Base-by-base conservation (phyloP, 2,329 filamentous ascomycete genomes). In the Cryphonectria parasitica region DNA sequence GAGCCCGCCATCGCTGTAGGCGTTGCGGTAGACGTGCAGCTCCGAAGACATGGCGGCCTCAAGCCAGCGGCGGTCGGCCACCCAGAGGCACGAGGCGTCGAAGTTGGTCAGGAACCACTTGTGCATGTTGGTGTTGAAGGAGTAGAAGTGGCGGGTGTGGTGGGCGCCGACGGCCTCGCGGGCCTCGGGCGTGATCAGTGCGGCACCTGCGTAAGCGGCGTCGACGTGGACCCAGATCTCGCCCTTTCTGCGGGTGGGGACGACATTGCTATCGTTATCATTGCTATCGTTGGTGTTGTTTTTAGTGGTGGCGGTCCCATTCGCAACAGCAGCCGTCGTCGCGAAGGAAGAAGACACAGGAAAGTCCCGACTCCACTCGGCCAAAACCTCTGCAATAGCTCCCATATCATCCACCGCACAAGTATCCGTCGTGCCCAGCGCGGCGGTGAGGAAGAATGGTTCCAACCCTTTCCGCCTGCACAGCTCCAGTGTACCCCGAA, bases 61-160 rank as follows among this genome's bases (percentile, higher is more conserved):
- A n/a, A 98, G 87, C 81, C 94, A 90, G 68, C 85, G 83, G 22
- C 95, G 88, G 76, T 90, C 87, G 73, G 91, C 90, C 64, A 98
- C 90, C 82, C 89, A 98, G 62, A 97, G 86, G 74, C 92, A 92
- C 68, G 92, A 94, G 76, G 85, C 88, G 79, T 98, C 95, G 77
- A 98, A 98, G 81, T 97, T 97, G 70, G 94, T 94, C 25, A 98
- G 89, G 64, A 98, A 86, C 95, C 95, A 98, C 84, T 98, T 98
- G 86, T 98, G 95, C 88, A 97, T 92, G 84, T 98, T 98, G 84
- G 95, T 89, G 81, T 97, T 91, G 86, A 97, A 97, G 74, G 91
- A 94, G 83, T 97, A 92, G 78, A 97, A 94, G 31, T 85, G 82
- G 1, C 85, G 82, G 66, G 95, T 86, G 65, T 94, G 85, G 74